Base-by-base conservation (phyloP, 768 basidiomycete genomes). In the Scleroderma bovista region DNA sequence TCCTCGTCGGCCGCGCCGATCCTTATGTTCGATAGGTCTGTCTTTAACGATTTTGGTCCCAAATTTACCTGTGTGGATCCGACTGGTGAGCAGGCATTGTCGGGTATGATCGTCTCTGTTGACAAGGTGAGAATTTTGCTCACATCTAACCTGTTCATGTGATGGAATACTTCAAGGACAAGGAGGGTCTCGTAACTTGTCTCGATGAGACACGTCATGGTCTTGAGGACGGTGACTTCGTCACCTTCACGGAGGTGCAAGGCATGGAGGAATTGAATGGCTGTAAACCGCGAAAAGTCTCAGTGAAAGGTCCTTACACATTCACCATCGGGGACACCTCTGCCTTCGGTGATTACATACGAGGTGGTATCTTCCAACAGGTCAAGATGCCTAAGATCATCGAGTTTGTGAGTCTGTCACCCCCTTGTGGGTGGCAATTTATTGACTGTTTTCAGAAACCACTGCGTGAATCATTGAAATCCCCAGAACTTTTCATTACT, bases 371-470 rank as follows among this genome's bases (percentile, higher is more conserved):
- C 53, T 99, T 97, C 67, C 93, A 90, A 7, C 96, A 99, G 68
- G 93, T 98, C 55, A 99, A 98, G 73, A 95, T 97, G 93, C 96
- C 96, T 10, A 98, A 95, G 72, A 78, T 93, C 44, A 72, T 97
- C 44, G 82, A 93, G 65, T 99, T 97, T 61, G 95, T 97, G 60
- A 62, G 93, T 77, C 3, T 23, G 37, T 22, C 15, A 34, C 12
- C 22, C 24, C 44, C 33, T 13, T 56, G 34, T 44, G 23, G 19
- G 34, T 31, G 6, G 12, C 8, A 11, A 29, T 40, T 34, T 40
- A 40, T 34, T 53, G 57, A 40, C 6, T 59, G 12, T 24, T 20
- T 24, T 2, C 58, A 99, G 95, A 97, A 97, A 93, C 80, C 93
- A 2, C 77, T 99, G 17, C 79, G 86, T 59, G 92, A 96, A 57